Evolutionary conservation across 305 asterid species (phyloP), one percentile per base, ranked within the genome.

Genomic region (Rubia balearica): DNA sequence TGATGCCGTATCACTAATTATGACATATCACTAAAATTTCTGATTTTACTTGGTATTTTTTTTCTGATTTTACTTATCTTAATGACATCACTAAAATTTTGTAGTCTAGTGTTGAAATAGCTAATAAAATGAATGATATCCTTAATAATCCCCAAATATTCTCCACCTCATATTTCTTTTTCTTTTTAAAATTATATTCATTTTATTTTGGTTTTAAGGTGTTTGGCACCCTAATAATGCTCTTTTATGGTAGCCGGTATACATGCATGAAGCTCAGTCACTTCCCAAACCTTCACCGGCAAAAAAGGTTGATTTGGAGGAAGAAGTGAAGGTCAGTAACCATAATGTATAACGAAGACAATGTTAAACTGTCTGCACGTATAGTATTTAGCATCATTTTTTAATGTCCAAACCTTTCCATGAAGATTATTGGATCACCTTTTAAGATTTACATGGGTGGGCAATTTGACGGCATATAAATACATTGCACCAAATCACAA

Each of bases 261-360:
- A 83, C 79, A 61, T 77, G 78, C 96, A 90, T 79, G 40, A 81
- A 43, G 85, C 73, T 61, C 87, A 79, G 83, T 79, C 94, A 79
- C 96, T 90, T 84, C 97, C 98, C 41, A 89, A 84, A 77, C 98
- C 98, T 56, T 86, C 85, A 19, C 80, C 89, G 49, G 83, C 71
- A 61, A 84, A 80, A 75, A 81, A 70, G 75, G 88, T 78, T 61
- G 83, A 74, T 36, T 77, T 68, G 68, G 83, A 79, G 68, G 90
- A 82, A 77, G 96, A 83, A 78, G 88, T 80, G 72, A 90, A 90
- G 96, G 98, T 92, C 68, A 76, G 88, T 80, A 45, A 64, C 74
- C 41, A 74, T 77, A 61, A 59, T 77, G 21, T 12, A 48, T 49
- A 61, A 27, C 27, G 42, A 11, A 16, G 17, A 68, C n/a, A 66